phyloP scores from a whole-genome alignment of 257 asterid species.

The Scutellaria barbata region DNA sequence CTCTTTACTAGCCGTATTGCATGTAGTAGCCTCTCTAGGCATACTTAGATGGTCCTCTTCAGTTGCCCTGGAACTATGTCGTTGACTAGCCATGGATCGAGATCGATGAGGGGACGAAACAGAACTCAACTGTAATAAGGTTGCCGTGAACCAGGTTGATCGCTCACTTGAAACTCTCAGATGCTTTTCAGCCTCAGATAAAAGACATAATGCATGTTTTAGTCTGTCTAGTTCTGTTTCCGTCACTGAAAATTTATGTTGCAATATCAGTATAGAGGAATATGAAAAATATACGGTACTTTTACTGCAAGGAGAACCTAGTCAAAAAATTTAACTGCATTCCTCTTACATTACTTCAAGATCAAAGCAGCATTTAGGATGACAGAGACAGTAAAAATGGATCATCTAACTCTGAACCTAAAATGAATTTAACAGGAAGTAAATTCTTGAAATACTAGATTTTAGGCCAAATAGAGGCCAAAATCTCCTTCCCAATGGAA shows the following conservation, averaged over 20 bases:
- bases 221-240: conserved; percentile 80
- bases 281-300: too few relatives aligned
- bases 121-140: conserved; percentile 88
- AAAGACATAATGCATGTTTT: conserved; percentile 80
- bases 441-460: too few relatives aligned
- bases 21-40: conserved; percentile 55
- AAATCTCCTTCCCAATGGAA: too few relatives aligned
- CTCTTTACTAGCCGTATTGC: conserved; percentile 52
- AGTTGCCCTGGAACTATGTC: conserved; percentile 76
- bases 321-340: neutral
- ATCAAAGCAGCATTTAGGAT: conserved; percentile 8
- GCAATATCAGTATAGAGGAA: too few relatives aligned
- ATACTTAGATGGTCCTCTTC: conserved; percentile 63
- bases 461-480: too few relatives aligned
- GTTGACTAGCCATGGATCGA: conserved; percentile 74
- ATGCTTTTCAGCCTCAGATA: conserved; percentile 94
- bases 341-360: neutral
- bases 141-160: conserved; percentile 98
- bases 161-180: conserved; percentile 84
- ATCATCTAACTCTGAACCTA: too few relatives aligned
- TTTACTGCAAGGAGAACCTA: too few relatives aligned
- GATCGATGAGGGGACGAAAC: conserved; percentile 67
- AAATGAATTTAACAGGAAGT: too few relatives aligned
- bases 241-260: conserved; percentile 58
- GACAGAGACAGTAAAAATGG: neutral